A percentile compares a stretch with the other conserved stretches of the same genome.
These are phyloP conservation scores for Clarkia xantiana DNA, from an alignment of 345 rosid genomes.

Conservation along the genomic window DNA sequence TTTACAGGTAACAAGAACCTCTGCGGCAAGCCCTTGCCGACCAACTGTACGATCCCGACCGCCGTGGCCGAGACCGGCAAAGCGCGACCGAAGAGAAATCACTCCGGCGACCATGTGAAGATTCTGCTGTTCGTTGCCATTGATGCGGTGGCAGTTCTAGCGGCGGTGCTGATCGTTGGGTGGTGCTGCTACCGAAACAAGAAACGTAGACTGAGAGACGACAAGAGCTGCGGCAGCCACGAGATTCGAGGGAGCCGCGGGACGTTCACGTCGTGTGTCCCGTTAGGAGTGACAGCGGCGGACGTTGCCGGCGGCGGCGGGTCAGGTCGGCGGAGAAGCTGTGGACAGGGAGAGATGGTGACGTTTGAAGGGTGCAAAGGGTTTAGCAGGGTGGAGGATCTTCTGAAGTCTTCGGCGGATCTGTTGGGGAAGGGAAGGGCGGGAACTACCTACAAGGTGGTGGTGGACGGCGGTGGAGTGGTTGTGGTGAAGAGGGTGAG, in stretches of 20 bases:
- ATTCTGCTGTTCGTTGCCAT: constrained; percentile 11
- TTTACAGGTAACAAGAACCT: constrained; percentile 22
- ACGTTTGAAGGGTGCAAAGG: constrained; percentile 26
- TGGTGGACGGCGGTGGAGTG: constrained; percentile 16
- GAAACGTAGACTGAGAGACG: background rate
- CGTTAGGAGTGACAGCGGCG: background rate
- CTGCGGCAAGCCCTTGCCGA: constrained; percentile 24
- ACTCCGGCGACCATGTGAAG: background rate
- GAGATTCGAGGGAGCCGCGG: background rate
- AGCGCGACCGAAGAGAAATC: background rate
- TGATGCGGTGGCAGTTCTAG: constrained; percentile 13
- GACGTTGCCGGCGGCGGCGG: background rate
- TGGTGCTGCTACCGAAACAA: constrained; percentile 18
- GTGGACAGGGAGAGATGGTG: constrained; percentile 15
- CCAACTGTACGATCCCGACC: constrained; percentile 10
- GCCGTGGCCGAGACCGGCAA: background rate
- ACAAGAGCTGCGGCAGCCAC: background rate
- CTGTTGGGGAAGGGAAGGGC: constrained; percentile 29
- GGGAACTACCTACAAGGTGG: constrained; percentile 33
- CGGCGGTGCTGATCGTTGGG: constrained; percentile 9
- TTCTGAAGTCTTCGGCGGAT: constrained; percentile 33
- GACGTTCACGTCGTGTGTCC: background rate
- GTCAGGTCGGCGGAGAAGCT: constrained; percentile 1
- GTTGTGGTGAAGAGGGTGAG: constrained; percentile 33
- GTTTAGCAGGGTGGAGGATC: constrained; percentile 16